Conservation (phyloP, 768 basidiomycete species). For the Phanerodontia chrysosporium region DNA sequence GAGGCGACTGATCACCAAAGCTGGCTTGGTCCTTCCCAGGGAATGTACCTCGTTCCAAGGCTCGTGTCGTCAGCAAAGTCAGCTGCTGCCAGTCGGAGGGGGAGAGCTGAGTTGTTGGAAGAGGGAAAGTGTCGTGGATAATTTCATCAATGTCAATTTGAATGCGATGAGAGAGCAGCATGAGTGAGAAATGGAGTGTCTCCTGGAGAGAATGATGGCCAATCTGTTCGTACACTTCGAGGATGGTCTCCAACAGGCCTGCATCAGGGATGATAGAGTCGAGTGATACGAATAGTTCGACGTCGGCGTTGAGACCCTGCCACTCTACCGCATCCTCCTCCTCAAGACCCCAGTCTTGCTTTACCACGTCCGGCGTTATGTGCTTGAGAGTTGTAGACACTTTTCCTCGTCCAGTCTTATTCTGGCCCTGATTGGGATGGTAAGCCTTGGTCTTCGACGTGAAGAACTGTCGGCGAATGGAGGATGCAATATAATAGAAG, state of each 20-base stretch:
- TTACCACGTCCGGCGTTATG: too few relatives aligned
- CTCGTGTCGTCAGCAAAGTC: not conserved
- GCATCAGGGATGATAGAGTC: slow-evolving; percentile 1
- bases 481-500: not conserved
- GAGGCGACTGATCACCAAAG: too few relatives aligned
- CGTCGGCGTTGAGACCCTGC: not conserved
- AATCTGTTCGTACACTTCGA: not conserved
- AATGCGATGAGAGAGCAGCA: not conserved
- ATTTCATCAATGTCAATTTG: not conserved
- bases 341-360: not conserved
- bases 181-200: not conserved
- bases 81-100: not conserved
- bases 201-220: not conserved
- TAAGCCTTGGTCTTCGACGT: too few relatives aligned
- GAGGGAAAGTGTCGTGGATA: not conserved
- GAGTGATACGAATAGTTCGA: slow-evolving; percentile 16
- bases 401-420: too few relatives aligned
- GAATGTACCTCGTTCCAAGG: not conserved
- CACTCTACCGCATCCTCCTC: not conserved
- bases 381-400: too few relatives aligned
- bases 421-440: too few relatives aligned
- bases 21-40: too few relatives aligned
- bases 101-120: not conserved
- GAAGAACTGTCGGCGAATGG: not conserved
- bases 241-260: not conserved